These are phyloP conservation scores for Backusella liffmaniae DNA, from an alignment of 192 early-diverging fungal genomes.

Conservation along the genomic window DNA sequence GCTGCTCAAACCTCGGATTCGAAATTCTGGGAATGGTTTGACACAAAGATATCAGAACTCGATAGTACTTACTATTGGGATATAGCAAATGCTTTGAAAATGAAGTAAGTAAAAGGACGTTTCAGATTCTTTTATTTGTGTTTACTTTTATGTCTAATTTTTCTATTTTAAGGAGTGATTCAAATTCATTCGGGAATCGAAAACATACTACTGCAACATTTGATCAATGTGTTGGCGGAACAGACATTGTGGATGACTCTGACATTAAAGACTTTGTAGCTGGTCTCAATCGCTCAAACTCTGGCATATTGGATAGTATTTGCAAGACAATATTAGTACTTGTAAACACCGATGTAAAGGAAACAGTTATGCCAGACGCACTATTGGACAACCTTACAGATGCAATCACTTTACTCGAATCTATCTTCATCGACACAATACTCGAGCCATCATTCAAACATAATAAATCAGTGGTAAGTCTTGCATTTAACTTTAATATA, in stretches of 20 bases:
- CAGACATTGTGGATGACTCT: not conserved
- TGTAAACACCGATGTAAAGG: not conserved
- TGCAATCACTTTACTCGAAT: not conserved
- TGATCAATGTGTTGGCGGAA: not conserved
- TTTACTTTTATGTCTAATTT: not conserved
- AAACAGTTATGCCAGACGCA: not conserved
- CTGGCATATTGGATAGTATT: conserved; percentile 28
- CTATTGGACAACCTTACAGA: not conserved
- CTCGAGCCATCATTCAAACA: not conserved
- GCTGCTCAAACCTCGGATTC: not conserved
- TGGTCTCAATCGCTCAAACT: conserved; percentile 19
- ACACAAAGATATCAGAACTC: conserved; percentile 31
- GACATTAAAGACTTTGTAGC: conserved; percentile 17
- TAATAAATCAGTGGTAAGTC: not conserved
- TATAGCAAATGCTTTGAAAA: not conserved
- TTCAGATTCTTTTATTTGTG: not conserved
- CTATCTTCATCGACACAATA: not conserved
- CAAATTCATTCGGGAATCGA: not conserved
- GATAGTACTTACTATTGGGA: conserved; percentile 18
- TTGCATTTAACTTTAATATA: not conserved
- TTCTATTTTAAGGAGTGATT: conserved; percentile 7
- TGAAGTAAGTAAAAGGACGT: conserved; percentile 5
- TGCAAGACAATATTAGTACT: conserved; percentile 5
- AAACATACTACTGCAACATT: not conserved
- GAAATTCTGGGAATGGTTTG: conserved; percentile 28